Percentiles rank a stretch among this genome's conserved stretches.
Evolutionary conservation across 192 early-diverging fungal genomes (phyloP).

Genomic region (Haplosporangium gracile): DNA sequence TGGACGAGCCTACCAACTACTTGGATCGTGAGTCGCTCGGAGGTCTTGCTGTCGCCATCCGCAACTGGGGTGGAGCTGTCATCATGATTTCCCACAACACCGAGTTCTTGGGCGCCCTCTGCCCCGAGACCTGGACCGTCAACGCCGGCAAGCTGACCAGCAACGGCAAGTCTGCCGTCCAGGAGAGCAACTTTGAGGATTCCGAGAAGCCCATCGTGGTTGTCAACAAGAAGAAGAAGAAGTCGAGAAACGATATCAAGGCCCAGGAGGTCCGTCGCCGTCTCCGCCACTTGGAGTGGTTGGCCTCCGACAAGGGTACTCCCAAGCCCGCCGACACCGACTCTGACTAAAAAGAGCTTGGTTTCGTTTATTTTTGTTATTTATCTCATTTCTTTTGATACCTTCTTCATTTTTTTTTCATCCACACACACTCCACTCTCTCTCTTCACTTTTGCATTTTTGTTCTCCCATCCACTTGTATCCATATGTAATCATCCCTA

Average conservation of each 20-base stretch:
- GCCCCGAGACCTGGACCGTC: slow-evolving; percentile 81
- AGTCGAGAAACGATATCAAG: slow-evolving; percentile 68
- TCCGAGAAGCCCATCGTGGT: slow-evolving; percentile 60
- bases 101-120: slow-evolving; percentile 81
- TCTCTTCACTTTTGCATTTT: slow-evolving; percentile 5
- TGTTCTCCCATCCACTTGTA: slow-evolving; percentile 10
- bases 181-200: slow-evolving; percentile 57
- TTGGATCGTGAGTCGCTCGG: slow-evolving; percentile 85
- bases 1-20: slow-evolving; percentile 79
- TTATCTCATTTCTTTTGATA: background rate
- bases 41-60: slow-evolving; percentile 82
- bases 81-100: slow-evolving; percentile 87
- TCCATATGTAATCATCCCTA: slow-evolving; percentile 19
- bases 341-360: slow-evolving; percentile 39
- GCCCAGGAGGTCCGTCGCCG: slow-evolving; percentile 63
- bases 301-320: slow-evolving; percentile 58
- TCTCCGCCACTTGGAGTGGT: slow-evolving; percentile 66
- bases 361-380: background rate
- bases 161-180: slow-evolving; percentile 59
- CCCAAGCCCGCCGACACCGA: slow-evolving; percentile 49
- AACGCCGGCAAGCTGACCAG: slow-evolving; percentile 67
- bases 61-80: slow-evolving; percentile 80
- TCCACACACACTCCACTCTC: background rate
- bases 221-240: slow-evolving; percentile 70
- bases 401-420: background rate